Conservation (phyloP, 768 basidiomycete genomes). For the Kwoniella pini region DNA sequence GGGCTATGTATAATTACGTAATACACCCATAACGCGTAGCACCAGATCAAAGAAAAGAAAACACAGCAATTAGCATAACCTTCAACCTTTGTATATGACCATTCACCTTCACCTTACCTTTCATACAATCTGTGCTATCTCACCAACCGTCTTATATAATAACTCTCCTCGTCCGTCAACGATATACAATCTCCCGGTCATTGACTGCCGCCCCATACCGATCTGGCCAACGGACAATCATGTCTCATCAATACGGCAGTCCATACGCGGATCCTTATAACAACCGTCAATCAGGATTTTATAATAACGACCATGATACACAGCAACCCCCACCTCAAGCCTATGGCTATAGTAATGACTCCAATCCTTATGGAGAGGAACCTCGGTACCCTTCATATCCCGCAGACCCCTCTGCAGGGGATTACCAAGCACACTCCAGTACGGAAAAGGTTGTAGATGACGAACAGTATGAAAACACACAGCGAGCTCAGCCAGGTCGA, state of each 20-base stretch:
- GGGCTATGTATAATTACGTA: no score
- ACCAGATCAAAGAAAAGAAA: no score
- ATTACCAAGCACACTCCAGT: constrained; percentile 19
- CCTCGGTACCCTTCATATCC: constrained; percentile 28
- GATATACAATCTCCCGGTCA: no score
- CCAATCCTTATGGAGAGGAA: constrained; percentile 22
- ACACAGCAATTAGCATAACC: no score
- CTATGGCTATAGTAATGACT: constrained; percentile 21
- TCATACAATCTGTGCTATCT: no score
- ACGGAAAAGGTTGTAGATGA: constrained; percentile 36
- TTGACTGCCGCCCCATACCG: constrained; percentile 25
- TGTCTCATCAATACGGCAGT: constrained; percentile 13
- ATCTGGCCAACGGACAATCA: no score
- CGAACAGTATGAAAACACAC: constrained; percentile 24
- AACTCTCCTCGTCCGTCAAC: no score
- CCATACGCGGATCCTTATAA: constrained; percentile 17
- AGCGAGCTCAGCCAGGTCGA: constrained; percentile 37
- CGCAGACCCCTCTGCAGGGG: constrained; percentile 15
- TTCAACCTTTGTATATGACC: no score
- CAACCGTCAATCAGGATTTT: not conserved
- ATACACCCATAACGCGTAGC: no score
- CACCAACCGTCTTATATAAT: no score
- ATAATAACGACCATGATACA: not conserved
- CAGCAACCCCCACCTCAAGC: constrained; percentile 17
- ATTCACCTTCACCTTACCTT: no score